phyloP scores from a whole-genome alignment of 176 grass and related monocot species.

The Saccharum spontaneum region DNA sequence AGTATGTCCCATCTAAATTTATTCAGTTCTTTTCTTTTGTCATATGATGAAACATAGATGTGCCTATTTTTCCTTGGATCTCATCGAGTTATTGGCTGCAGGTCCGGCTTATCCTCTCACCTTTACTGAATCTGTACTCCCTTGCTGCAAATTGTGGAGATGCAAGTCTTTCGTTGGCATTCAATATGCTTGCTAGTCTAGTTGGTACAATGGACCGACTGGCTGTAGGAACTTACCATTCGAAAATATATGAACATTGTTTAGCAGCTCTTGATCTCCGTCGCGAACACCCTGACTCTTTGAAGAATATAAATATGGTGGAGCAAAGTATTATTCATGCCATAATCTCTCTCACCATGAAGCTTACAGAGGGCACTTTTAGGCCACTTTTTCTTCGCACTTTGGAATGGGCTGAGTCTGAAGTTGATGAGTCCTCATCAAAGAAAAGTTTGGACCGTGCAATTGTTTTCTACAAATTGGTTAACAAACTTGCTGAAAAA shows the following conservation, averaged over 20 bases:
- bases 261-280: constrained; percentile 66
- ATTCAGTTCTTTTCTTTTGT: neutral
- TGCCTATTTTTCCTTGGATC: neutral
- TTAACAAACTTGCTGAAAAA: constrained; percentile 71
- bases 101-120: constrained; percentile 74
- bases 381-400: constrained; percentile 60
- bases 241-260: constrained; percentile 79
- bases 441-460: constrained; percentile 67
- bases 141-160: neutral
- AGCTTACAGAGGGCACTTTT: constrained; percentile 89
- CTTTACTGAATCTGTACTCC: constrained; percentile 60
- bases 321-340: constrained; percentile 73
- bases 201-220: constrained; percentile 58
- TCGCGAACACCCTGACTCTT: constrained; percentile 47
- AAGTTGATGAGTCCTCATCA: constrained; percentile 56
- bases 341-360: constrained; percentile 71
- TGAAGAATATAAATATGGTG: constrained; percentile 64
- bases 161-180: too few species aligned
- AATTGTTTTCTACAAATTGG: constrained; percentile 79
- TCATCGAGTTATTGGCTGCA: constrained; percentile 44
- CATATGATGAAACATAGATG: constrained; percentile 8
- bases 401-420: constrained; percentile 78
- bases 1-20: constrained; percentile 55
- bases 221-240: constrained; percentile 72
- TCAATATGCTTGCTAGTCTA: too few species aligned